Base-by-base conservation (phyloP, 164 flowering plant genomes). In the Aristolochia fimbriata region DNA sequence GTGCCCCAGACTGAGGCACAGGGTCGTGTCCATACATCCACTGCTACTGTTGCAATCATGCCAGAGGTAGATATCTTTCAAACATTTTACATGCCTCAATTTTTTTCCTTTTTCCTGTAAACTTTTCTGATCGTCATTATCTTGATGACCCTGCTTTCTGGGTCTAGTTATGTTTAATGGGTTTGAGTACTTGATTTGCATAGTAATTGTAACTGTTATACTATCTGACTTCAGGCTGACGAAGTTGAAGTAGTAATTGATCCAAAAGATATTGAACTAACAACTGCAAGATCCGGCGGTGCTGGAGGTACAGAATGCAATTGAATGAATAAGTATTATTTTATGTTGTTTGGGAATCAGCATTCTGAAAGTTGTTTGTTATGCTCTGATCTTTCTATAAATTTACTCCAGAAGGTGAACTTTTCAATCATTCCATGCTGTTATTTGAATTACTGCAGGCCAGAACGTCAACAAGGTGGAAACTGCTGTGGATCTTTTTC, bases 401-500 rank as follows among this genome's bases (percentile, higher is more conserved):
- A 41, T 46, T 24, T 33, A 13, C 55, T 49, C 24, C 15, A 11
- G 58, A 48, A 59, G 53, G 24, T 23, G 6, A 48, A 30, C 63
- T 45, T n/a, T 10, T 21, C 11, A 51, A 54, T 51, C 52, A 50
- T 56, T 16, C 53, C 54, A 66, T 53, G 43, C 60, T 57, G 33
- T 17, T 56, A 21, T 56, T n/a, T 22, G 51, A 62, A 60, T 21
- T 65, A 22, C 46, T 82, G 77, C 92, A 93, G 99, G 99, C 51
- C 99, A 93, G 74, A 93, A 93, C 76, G 99, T 93, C 52, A 93
- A 90, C 85, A 93, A 93, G 89, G 99, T 93, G 74, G 99, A 93
- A 72, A 93, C 97, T 51, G 99, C 99, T 59, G 75, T 85, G 50
- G 99, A 93, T 78, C 96, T 93, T 71, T 59, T 85, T 69, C 99